These are phyloP conservation scores for Globisporangium lucens DNA, from an alignment of 352 stramenopile genomes.

Conservation along the genomic window DNA sequence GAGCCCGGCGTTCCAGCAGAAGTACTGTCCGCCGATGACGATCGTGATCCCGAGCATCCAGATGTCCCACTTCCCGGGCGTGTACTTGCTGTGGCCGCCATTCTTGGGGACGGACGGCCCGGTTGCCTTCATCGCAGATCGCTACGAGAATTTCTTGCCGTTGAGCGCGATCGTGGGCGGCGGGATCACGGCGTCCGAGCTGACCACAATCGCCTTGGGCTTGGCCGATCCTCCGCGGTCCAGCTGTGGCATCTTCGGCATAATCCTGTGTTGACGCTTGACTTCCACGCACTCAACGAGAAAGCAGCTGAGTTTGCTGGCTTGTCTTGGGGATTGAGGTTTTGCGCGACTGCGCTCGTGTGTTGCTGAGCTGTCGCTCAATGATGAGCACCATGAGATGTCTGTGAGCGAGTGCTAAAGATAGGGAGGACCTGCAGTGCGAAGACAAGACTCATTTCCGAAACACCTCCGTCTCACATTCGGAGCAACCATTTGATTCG, in stretches of 20 bases:
- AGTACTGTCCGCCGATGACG: conserved; percentile 34
- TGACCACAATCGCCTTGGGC: conserved; percentile 9
- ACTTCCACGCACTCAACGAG: not conserved
- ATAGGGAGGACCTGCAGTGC: not conserved
- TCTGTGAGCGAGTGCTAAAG: not conserved
- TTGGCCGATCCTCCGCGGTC: not conserved
- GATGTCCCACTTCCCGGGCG: conserved; percentile 36
- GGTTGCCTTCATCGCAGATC: not conserved
- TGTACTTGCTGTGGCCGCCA: not conserved
- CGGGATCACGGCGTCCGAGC: conserved; percentile 1
- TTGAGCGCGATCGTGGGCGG: not conserved
- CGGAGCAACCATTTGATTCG: not conserved
- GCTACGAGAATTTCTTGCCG: no score
- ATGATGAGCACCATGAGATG: not conserved
- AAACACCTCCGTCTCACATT: not conserved
- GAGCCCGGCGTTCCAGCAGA: conserved; percentile 33
- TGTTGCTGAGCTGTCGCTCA: not conserved
- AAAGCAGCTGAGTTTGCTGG: not conserved
- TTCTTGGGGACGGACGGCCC: not conserved
- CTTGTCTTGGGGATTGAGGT: not conserved
- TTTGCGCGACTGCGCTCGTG: not conserved
- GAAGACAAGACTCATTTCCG: not conserved
- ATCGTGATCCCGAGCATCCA: conserved; percentile 34
- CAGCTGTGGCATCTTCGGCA: not conserved
- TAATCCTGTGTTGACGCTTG: not conserved